phyloP scores from a whole-genome alignment of 2,329 filamentous ascomycete genomes.

The Gyromitra esculenta region DNA sequence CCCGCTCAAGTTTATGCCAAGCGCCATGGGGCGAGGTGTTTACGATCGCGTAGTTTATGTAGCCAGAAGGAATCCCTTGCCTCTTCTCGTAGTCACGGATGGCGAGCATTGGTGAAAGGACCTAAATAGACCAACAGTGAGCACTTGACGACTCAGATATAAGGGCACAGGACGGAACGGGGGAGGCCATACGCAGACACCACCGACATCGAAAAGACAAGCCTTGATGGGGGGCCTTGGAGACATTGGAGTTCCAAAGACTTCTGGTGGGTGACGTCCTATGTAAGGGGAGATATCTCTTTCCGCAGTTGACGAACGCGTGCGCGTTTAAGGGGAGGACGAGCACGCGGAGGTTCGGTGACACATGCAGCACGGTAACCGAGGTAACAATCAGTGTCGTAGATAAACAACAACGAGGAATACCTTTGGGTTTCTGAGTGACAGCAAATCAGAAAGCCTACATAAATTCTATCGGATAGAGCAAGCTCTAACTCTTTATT shows the following conservation, averaged over 20 bases:
- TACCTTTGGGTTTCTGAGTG: not conserved
- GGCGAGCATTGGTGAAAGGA: slow-evolving; percentile 88
- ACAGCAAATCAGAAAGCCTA: not conserved
- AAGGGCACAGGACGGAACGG: slow-evolving; percentile 2
- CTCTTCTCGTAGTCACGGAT: slow-evolving; percentile 89
- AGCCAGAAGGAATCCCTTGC: slow-evolving; percentile 81
- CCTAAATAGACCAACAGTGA: slow-evolving; percentile 65
- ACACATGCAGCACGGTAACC: slow-evolving; percentile 30
- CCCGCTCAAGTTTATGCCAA: slow-evolving; percentile 89
- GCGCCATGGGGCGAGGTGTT: slow-evolving; percentile 78
- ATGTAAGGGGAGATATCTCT: slow-evolving; percentile 22
- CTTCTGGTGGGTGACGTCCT: not conserved
- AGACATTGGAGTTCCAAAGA: slow-evolving; percentile 16
- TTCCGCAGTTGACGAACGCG: not conserved
- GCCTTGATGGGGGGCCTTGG: slow-evolving; percentile 69
- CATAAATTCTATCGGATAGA: not conserved
- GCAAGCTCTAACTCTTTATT: not conserved
- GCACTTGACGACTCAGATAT: slow-evolving; percentile 28
- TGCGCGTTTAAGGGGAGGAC: slow-evolving; percentile 23
- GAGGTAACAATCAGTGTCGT: slow-evolving; percentile 25
- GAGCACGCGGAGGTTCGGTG: slow-evolving; percentile 1
- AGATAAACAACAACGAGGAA: not conserved
- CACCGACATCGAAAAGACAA: slow-evolving; percentile 92
- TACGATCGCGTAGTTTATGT: slow-evolving; percentile 91
- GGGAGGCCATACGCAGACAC: slow-evolving; percentile 82